Percentiles rank a stretch among this genome's conserved stretches.
Conservation (phyloP, 108 stramenopile species). For the Nitzschia sp. region DNA sequence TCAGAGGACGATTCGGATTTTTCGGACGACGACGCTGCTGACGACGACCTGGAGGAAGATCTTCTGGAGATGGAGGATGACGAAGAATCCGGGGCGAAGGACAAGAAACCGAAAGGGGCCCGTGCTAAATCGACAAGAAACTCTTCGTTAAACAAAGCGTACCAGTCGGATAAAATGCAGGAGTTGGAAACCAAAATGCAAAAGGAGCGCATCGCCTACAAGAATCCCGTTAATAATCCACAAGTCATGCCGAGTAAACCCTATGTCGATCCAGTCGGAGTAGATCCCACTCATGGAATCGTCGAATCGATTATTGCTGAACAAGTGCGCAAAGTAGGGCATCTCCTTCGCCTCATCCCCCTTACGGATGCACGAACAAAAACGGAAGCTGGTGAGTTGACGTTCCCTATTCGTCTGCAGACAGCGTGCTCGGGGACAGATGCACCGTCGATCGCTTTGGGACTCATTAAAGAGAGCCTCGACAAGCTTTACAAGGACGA, state of each 20-base stretch:
- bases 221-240: conserved; percentile 41
- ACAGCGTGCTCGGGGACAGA: conserved; percentile 84
- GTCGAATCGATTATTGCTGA: conserved; percentile 60
- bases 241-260: conserved; percentile 40
- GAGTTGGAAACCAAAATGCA: conserved; percentile 5
- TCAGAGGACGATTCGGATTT: not conserved
- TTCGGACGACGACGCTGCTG: conserved; percentile 5
- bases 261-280: conserved; percentile 74
- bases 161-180: not conserved
- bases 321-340: conserved; percentile 58
- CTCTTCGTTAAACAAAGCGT: not conserved
- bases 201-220: conserved; percentile 34
- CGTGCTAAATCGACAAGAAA: not conserved
- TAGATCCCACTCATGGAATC: conserved; percentile 80
- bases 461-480: conserved; percentile 61
- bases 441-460: conserved; percentile 76
- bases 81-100: too few species aligned
- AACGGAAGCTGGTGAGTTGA: conserved; percentile 25
- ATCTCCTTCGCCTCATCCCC: conserved; percentile 36
- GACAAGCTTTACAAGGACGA: conserved; percentile 33
- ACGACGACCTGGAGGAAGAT: too few species aligned
- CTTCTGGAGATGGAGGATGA: too few species aligned
- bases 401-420: conserved; percentile 44
- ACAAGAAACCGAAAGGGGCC: too few species aligned
- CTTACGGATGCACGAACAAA: conserved; percentile 8